phyloP scores from a whole-genome alignment of 1,284 basidiomycete species.

The Schizophyllum commune region DNA sequence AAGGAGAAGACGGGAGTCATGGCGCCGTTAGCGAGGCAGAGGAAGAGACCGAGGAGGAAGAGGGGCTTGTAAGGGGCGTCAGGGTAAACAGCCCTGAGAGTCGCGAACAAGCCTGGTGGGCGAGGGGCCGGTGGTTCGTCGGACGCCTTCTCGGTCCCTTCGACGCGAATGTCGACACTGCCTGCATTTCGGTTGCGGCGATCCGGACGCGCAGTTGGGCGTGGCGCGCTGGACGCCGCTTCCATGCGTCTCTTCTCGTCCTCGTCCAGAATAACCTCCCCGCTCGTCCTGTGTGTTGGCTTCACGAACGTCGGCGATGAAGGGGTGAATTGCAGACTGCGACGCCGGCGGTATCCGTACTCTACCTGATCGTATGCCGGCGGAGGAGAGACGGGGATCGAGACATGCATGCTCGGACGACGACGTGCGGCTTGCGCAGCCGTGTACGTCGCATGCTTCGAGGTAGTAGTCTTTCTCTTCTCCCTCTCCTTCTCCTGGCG shows the following conservation, averaged over 20 bases:
- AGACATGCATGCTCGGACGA: constrained; percentile 14
- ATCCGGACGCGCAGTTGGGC: no score
- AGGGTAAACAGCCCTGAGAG: constrained; percentile 41
- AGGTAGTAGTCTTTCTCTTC: constrained; percentile 22
- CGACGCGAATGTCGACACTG: constrained; percentile 29
- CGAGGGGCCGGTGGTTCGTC: constrained; percentile 13
- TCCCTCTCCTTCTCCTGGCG: constrained; percentile 21
- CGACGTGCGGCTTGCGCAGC: constrained; percentile 16
- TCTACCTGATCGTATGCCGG: constrained; percentile 15
- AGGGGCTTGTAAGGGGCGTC: constrained; percentile 71
- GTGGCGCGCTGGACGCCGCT: no score
- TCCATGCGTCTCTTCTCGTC: no score
- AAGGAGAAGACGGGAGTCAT: constrained; percentile 91
- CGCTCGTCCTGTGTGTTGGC: no score
- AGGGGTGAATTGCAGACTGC: constrained; percentile 60
- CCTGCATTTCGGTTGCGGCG: constrained; percentile 16
- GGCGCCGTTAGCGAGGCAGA: constrained; percentile 66
- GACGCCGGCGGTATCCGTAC: constrained; percentile 25
- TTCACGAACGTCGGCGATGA: constrained; percentile 35
- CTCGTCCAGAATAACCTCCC: no score
- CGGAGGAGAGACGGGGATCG: constrained; percentile 6
- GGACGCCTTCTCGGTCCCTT: constrained; percentile 31
- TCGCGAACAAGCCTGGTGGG: constrained; percentile 41
- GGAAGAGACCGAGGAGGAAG: constrained; percentile 59
- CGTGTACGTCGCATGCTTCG: constrained; percentile 10